Evolutionary conservation across 805 yeast genomes (phyloP).

Genomic region (Teunomyces atbi): DNA sequence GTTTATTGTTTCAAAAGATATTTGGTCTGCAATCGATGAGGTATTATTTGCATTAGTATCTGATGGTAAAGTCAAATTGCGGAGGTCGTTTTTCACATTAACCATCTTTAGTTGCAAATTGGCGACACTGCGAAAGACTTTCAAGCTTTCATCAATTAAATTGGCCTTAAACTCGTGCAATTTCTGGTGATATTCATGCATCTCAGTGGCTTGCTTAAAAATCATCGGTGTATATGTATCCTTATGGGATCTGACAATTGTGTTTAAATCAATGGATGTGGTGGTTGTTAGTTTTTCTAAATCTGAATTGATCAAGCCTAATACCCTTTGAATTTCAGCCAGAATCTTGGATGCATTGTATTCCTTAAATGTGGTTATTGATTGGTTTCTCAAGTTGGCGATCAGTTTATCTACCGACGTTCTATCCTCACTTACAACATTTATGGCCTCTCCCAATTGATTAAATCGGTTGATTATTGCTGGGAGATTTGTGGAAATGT

Average conservation of each 20-base stretch:
- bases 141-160: slow-evolving; percentile 19
- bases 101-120: slow-evolving; percentile 39
- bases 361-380: slow-evolving; percentile 25
- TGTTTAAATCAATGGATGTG: slow-evolving; percentile 10
- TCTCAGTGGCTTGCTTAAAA: slow-evolving; percentile 25
- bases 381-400: slow-evolving; percentile 40
- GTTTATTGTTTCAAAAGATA: slow-evolving; percentile 20
- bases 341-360: slow-evolving; percentile 8
- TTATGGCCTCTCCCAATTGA: slow-evolving; percentile 33
- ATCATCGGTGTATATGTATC: slow-evolving; percentile 24
- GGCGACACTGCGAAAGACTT: slow-evolving; percentile 33
- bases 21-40: neutral
- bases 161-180: slow-evolving; percentile 33
- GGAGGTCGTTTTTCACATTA: slow-evolving; percentile 27
- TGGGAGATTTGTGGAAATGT: slow-evolving; percentile 29
- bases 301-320: slow-evolving; percentile 15
- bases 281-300: slow-evolving; percentile 15
- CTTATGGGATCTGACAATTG: slow-evolving; percentile 24
- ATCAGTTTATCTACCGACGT: slow-evolving; percentile 38
- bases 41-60: slow-evolving; percentile 1
- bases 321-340: slow-evolving; percentile 9
- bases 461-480: slow-evolving; percentile 27
- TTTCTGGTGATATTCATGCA: slow-evolving; percentile 32
- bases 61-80: slow-evolving; percentile 18
- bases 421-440: slow-evolving; percentile 36